A percentile compares a stretch with the other conserved stretches of the same genome.
Evolutionary conservation across 2,329 filamentous ascomycete genomes (phyloP).

Genomic region (Aquanectria penicillioides): DNA sequence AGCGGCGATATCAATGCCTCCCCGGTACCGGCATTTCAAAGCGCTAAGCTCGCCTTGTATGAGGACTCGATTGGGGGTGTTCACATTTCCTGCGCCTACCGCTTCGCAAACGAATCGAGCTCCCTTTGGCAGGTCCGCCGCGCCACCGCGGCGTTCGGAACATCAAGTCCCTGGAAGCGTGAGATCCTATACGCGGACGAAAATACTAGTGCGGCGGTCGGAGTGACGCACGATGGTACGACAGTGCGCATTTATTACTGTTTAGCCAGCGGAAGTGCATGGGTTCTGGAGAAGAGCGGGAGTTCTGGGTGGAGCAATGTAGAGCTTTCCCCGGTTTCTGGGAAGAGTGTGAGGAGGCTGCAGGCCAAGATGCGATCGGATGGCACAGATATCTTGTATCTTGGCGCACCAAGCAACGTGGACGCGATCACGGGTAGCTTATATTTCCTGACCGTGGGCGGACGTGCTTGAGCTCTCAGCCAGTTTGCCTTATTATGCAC

Average conservation of each 20-base stretch:
- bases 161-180: slow-evolving; percentile 26
- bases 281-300: slow-evolving; percentile 31
- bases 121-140: slow-evolving; percentile 31
- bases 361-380: slow-evolving; percentile 29
- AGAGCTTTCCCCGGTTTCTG: slow-evolving; percentile 18
- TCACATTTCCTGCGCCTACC: slow-evolving; percentile 28
- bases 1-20: slow-evolving; percentile 27
- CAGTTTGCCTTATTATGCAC: too few relatives aligned
- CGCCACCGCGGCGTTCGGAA: slow-evolving; percentile 23
- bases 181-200: slow-evolving; percentile 26
- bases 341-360: slow-evolving; percentile 27
- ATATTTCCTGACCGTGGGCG: slow-evolving; percentile 22
- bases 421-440: slow-evolving; percentile 29
- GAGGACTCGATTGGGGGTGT: slow-evolving; percentile 26
- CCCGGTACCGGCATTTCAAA: slow-evolving; percentile 30
- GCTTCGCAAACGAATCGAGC: slow-evolving; percentile 29
- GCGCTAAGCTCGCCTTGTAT: slow-evolving; percentile 34
- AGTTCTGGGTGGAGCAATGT: slow-evolving; percentile 25
- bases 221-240: slow-evolving; percentile 28
- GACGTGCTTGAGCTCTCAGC: slow-evolving; percentile 9
- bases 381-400: slow-evolving; percentile 30
- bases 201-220: slow-evolving; percentile 32
- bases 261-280: slow-evolving; percentile 23
- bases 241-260: slow-evolving; percentile 35
- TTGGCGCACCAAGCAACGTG: slow-evolving; percentile 29